These are phyloP conservation scores for Mortierella sp. DNA, from an alignment of 371 early-diverging fungal genomes.

Conservation along the genomic window DNA sequence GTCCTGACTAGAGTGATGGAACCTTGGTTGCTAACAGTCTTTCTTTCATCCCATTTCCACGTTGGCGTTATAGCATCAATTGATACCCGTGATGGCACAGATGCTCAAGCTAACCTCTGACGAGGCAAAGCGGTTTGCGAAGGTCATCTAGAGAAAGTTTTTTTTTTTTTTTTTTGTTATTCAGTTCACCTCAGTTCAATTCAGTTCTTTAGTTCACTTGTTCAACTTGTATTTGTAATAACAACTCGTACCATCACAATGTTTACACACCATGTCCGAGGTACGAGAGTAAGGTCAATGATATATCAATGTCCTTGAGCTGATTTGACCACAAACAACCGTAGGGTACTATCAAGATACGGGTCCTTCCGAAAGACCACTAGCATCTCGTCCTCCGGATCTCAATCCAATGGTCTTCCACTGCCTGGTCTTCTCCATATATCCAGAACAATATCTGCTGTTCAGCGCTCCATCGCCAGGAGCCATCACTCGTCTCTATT, in stretches of 20 bases:
- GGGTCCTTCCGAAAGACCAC: no score
- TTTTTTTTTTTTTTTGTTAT: neutral
- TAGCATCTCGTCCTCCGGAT: neutral
- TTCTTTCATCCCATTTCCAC: slow-evolving; percentile 1
- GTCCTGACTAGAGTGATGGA: no score
- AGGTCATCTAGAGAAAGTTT: neutral
- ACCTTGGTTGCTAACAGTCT: no score
- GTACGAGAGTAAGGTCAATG: no score
- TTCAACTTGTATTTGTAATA: neutral
- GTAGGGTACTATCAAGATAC: no score
- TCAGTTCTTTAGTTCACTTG: no score
- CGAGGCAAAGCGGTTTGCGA: slow-evolving; percentile 70
- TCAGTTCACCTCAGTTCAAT: neutral
- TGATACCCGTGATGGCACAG: slow-evolving; percentile 85
- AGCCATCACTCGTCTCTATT: slow-evolving; percentile 32
- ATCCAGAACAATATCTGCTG: slow-evolving; percentile 29
- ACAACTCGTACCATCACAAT: no score
- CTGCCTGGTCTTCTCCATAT: slow-evolving; percentile 6
- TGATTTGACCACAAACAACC: no score
- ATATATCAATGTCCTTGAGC: no score
- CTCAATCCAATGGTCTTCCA: slow-evolving; percentile 21
- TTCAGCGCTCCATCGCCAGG: slow-evolving; percentile 29
- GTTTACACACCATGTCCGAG: neutral
- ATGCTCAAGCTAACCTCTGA: slow-evolving; percentile 82
- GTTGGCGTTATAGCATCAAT: slow-evolving; percentile 64